Evolutionary conservation across 805 yeast species (phyloP), one percentile per base, ranked within the genome.

Genomic region (Dipodascus geniculatus): DNA sequence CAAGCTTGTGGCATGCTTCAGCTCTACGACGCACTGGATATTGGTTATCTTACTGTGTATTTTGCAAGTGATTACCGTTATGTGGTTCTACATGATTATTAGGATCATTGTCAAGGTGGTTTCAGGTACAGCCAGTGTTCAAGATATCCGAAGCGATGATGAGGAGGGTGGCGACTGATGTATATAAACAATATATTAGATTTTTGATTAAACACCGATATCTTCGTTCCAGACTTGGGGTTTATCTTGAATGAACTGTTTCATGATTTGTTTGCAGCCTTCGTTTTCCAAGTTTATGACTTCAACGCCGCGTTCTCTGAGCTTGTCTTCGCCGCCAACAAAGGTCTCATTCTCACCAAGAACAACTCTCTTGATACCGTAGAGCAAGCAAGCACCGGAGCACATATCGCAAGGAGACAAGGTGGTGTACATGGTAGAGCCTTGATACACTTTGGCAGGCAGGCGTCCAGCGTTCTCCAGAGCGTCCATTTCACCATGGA

Each of bases 371-470:
- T 83, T 82, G 60, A 91, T 77, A 44, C 96, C 96, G 70, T 89
- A 91, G 75, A 91, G 74, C 52, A 91, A 63, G 58, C 91, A 85
- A 3, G 97, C 95, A 20, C 98, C 98, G 2, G 93, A 80, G 67
- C 98, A 91, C 97, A 91, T 91, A 60, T 82, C 77, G 67, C 98
- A 91, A 2, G 98, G 97, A 4, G 96, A 86, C 59, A 91, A 72
- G 0, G 96, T 86, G 28, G 97, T 89, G 71, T 89, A 91, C 78
- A 88, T 78, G 22, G 98, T 93, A 61, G 96, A 85, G 57, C 82
- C 77, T 63, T 84, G 85, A 72, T 91, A 91, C 17, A 78, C 79
- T 22, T 75, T 74, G 2, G 90, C 97, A 22, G 83, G 82, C 54
- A 93, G 73, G 63, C 98, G 78, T 4, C 98, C 98, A 20, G 96